A percentile compares a stretch with the other conserved stretches of the same genome.
phyloP scores from a whole-genome alignment of 257 asterid species.

The Rhazya stricta region DNA sequence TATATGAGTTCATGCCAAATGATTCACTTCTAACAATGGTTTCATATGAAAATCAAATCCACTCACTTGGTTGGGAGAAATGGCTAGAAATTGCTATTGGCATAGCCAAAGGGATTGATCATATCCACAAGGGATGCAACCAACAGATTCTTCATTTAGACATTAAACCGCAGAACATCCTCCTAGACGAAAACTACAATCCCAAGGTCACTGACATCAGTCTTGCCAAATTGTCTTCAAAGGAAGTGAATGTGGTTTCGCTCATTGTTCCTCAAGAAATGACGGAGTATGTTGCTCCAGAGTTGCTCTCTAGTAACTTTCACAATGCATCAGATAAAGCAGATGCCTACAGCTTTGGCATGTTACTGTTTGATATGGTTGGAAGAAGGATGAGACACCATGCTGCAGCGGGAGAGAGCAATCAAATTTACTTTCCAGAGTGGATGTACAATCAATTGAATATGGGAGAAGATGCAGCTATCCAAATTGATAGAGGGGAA shows the following conservation, averaged over 20 bases:
- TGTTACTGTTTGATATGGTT: conserved; percentile 3
- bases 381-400: conserved; percentile 2
- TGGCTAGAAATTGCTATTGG: conserved; percentile 13
- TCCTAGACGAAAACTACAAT: conserved; percentile 5
- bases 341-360: conserved; percentile 16
- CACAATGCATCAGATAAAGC: conserved; percentile 13
- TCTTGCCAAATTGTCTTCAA: conserved; percentile 8
- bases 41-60: neutral
- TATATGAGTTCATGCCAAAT: conserved; percentile 13
- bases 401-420: neutral
- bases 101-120: conserved; percentile 21
- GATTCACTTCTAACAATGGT: conserved; percentile 7
- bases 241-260: neutral
- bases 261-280: conserved; percentile 12
- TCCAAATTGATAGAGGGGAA: conserved; percentile 9
- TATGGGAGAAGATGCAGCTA: neutral
- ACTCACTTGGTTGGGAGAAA: conserved; percentile 7
- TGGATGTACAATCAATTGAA: conserved; percentile 10
- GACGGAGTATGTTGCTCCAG: conserved; percentile 14
- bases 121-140: conserved; percentile 9
- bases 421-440: conserved; percentile 7
- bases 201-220: conserved; percentile 14
- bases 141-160: conserved; percentile 15
- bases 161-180: conserved; percentile 7
- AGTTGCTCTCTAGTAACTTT: conserved; percentile 15